Evolutionary conservation across 2,329 filamentous ascomycete genomes (phyloP).

Genomic region (Aspergillus fischeri): DNA sequence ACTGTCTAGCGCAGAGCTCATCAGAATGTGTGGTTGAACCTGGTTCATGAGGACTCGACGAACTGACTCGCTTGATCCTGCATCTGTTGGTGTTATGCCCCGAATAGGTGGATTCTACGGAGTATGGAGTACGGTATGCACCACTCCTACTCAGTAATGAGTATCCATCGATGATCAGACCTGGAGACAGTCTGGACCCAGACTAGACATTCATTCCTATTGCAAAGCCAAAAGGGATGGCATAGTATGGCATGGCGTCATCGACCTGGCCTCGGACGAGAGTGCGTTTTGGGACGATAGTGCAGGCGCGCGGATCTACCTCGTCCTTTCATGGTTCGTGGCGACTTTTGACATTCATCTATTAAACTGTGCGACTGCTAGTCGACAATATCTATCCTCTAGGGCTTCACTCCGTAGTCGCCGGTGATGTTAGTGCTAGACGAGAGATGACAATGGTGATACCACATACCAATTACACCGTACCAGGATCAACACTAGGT

Average conservation of each 20-base stretch:
- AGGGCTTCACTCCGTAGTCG: too few species aligned
- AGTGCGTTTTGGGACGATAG: neutral
- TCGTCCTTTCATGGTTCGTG: neutral
- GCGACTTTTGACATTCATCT: neutral
- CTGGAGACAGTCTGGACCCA: neutral
- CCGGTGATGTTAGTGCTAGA: neutral
- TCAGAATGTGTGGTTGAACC: neutral
- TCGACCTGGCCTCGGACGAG: too few species aligned
- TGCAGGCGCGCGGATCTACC: neutral
- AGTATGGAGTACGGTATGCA: too few species aligned
- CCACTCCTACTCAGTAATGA: too few species aligned
- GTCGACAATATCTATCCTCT: neutral
- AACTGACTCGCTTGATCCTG: neutral
- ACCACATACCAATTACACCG: neutral
- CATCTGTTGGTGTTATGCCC: neutral
- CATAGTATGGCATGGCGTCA: too few species aligned
- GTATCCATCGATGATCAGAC: neutral
- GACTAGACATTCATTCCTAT: neutral
- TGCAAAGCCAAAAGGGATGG: neutral
- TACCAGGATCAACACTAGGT: neutral
- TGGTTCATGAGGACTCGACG: neutral
- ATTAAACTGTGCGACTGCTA: neutral
- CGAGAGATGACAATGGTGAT: neutral
- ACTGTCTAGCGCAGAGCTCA: too few species aligned
- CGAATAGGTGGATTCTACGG: neutral